Conservation (phyloP, 257 asterid species). For the Gardenia jasminoides region DNA sequence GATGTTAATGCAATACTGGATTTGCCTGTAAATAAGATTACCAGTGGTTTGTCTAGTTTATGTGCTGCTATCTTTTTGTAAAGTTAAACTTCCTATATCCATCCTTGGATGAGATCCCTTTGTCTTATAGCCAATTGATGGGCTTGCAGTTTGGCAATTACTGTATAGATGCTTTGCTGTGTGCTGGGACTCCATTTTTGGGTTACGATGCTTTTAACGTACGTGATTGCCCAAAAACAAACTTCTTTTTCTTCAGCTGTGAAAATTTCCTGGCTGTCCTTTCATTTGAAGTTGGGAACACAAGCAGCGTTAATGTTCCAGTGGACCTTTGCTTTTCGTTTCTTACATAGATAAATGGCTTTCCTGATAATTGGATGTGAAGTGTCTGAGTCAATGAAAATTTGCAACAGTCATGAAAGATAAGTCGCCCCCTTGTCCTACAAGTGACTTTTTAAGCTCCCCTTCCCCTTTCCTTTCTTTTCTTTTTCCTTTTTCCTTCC, state of each 20-base stretch:
- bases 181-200: neutral
- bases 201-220: neutral
- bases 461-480: neutral
- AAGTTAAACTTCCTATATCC: neutral
- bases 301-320: neutral
- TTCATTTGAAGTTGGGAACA: neutral
- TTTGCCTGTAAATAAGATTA: conserved; percentile 9
- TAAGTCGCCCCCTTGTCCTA: neutral
- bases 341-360: neutral
- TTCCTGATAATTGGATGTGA: neutral
- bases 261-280: neutral
- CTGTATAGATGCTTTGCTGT: neutral
- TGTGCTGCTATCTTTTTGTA: conserved; percentile 3
- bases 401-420: neutral
- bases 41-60: neutral
- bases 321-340: neutral
- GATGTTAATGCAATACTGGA: neutral
- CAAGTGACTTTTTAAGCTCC: neutral
- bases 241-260: neutral
- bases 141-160: neutral
- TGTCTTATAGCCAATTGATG: neutral
- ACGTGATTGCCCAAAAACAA: neutral
- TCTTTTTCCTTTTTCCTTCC: neutral
- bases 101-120: neutral
- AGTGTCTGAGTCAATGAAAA: neutral